phyloP scores from a whole-genome alignment of 495 filamentous ascomycete species.

The Parathielavia appendiculata region DNA sequence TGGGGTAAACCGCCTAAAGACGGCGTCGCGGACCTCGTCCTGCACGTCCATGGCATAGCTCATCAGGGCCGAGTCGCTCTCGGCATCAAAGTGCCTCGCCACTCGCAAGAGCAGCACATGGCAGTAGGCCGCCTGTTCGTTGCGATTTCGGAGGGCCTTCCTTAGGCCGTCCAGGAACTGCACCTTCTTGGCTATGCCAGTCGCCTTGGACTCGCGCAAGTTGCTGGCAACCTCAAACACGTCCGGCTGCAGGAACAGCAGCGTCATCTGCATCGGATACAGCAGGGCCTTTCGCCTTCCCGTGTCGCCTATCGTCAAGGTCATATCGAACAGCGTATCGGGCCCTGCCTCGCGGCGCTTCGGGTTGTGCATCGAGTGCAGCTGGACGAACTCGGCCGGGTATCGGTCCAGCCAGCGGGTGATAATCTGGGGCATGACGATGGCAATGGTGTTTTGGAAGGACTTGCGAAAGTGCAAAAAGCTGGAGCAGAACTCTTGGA shows the following conservation, averaged over 20 bases:
- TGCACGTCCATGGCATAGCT: constrained; percentile 62
- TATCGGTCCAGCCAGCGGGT: constrained; percentile 59
- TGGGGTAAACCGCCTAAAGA: constrained; percentile 50
- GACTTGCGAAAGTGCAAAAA: constrained; percentile 58
- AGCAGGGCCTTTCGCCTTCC: constrained; percentile 49
- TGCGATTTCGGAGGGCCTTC: constrained; percentile 52
- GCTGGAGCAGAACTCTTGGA: constrained; percentile 58
- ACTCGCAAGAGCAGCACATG: constrained; percentile 54
- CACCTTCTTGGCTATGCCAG: constrained; percentile 56
- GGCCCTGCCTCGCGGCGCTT: constrained; percentile 56
- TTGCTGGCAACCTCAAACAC: constrained; percentile 61
- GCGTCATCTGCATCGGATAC: constrained; percentile 55
- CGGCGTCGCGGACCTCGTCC: constrained; percentile 58
- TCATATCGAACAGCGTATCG: constrained; percentile 61
- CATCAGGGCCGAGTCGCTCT: constrained; percentile 55
- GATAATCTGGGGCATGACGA: constrained; percentile 54
- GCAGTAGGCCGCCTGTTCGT: constrained; percentile 58
- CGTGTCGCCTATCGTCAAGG: constrained; percentile 51
- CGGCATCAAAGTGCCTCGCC: constrained; percentile 54
- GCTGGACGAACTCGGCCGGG: constrained; percentile 55
- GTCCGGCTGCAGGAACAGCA: constrained; percentile 57
- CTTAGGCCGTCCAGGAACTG: constrained; percentile 56
- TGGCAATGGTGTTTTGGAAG: constrained; percentile 56
- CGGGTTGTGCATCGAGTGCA: constrained; percentile 47
- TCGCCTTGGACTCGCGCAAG: constrained; percentile 53